Evolutionary conservation across 108 stramenopile genomes (phyloP).

Genomic region (Nitzschia putrida): DNA sequence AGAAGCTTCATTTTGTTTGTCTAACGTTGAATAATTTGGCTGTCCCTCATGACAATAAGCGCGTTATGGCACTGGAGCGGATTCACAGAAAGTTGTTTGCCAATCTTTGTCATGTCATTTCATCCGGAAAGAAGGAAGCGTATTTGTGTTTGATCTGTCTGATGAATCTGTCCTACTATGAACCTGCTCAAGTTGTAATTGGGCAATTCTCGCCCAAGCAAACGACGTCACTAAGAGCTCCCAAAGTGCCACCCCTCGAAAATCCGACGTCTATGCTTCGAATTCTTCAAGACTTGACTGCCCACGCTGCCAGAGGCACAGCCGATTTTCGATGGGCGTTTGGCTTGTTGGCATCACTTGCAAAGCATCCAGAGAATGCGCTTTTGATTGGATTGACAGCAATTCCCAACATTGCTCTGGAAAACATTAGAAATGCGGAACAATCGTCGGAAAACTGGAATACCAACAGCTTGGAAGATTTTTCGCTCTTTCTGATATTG

Average conservation of each 20-base stretch:
- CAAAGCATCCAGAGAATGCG: constrained; percentile 38
- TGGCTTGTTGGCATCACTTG: constrained; percentile 31
- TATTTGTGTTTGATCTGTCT: constrained; percentile 41
- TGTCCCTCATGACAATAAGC: constrained; percentile 44
- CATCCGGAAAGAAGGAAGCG: constrained; percentile 27
- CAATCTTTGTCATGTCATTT: constrained; percentile 35
- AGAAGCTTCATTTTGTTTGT: constrained; percentile 41
- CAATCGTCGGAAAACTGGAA: constrained; percentile 20
- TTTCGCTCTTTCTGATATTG: constrained; percentile 35
- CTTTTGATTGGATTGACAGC: constrained; percentile 36
- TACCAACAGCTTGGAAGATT: constrained; percentile 39
- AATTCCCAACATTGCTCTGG: constrained; percentile 26
- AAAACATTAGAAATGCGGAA: constrained; percentile 27
- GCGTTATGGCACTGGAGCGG: constrained; percentile 39
- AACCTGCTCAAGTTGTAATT: constrained; percentile 28
- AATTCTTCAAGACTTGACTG: constrained; percentile 37
- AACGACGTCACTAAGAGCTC: constrained; percentile 3
- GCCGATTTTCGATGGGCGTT: constrained; percentile 48
- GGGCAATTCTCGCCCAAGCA: constrained; percentile 41
- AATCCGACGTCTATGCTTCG: constrained; percentile 41
- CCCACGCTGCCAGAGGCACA: constrained; percentile 31
- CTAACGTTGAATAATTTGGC: constrained; percentile 41
- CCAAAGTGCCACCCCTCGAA: constrained; percentile 36
- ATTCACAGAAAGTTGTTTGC: constrained; percentile 27
- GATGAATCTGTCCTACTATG: constrained; percentile 41